Evolutionary conservation across 1,284 basidiomycete genomes (phyloP).

Genomic region (Boletus mariae): DNA sequence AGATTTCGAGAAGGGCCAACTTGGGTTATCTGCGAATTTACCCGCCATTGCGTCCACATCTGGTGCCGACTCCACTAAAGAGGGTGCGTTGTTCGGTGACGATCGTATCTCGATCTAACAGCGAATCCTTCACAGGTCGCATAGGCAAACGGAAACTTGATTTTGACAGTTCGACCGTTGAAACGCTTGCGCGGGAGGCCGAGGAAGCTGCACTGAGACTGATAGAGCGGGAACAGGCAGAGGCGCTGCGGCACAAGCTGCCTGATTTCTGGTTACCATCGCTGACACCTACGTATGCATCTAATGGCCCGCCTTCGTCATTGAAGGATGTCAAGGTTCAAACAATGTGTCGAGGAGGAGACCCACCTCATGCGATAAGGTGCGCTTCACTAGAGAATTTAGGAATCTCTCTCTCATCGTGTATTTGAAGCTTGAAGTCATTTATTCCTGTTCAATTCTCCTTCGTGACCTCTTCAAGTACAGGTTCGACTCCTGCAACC

Average conservation of each 20-base stretch:
- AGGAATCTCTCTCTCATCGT: not conserved
- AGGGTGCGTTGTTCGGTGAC: slow-evolving; percentile 30
- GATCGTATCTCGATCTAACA: not conserved
- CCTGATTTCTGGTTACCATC: slow-evolving; percentile 95
- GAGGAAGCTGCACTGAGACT: slow-evolving; percentile 79
- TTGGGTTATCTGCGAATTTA: slow-evolving; percentile 52
- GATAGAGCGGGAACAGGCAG: slow-evolving; percentile 84
- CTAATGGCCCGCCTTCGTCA: slow-evolving; percentile 57
- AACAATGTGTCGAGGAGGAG: slow-evolving; percentile 80
- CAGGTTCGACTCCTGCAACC: slow-evolving; percentile 42
- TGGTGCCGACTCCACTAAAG: slow-evolving; percentile 31
- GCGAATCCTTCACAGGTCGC: slow-evolving; percentile 36
- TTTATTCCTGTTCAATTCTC: slow-evolving; percentile 76
- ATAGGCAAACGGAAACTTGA: slow-evolving; percentile 74
- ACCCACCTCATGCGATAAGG: slow-evolving; percentile 70
- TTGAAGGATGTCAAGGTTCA: slow-evolving; percentile 80
- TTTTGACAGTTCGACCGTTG: slow-evolving; percentile 69
- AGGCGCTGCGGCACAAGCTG: slow-evolving; percentile 79
- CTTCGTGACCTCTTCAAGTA: slow-evolving; percentile 38
- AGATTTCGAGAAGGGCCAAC: slow-evolving; percentile 84
- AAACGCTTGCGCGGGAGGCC: slow-evolving; percentile 70
- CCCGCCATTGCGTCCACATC: slow-evolving; percentile 37
- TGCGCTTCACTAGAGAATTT: slow-evolving; percentile 40
- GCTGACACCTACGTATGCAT: slow-evolving; percentile 76
- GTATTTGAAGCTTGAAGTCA: slow-evolving; percentile 58